phyloP scores from a whole-genome alignment of 495 filamentous ascomycete genomes.

The Neurospora sublineolata region DNA sequence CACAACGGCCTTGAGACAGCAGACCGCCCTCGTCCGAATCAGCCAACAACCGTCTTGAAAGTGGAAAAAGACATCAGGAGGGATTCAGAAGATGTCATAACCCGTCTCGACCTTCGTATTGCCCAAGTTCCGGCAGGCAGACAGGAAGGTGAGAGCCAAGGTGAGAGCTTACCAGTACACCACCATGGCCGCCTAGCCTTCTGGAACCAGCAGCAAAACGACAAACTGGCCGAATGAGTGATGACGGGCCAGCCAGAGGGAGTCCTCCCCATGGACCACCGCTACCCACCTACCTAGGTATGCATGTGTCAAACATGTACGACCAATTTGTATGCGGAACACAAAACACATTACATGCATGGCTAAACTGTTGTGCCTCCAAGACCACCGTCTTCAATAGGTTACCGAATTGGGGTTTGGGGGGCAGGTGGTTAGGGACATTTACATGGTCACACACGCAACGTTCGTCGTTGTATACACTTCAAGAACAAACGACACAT shows the following conservation, averaged over 20 bases:
- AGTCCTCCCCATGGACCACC: not conserved
- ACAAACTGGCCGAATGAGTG: not conserved
- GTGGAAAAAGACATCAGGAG: not conserved
- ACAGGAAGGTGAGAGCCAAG: not conserved
- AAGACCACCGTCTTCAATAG: not conserved
- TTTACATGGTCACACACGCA: not conserved
- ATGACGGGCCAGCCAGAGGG: not conserved
- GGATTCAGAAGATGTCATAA: not conserved
- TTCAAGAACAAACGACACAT: not conserved
- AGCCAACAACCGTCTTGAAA: not conserved
- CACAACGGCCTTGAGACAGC: not conserved
- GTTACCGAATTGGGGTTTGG: not conserved
- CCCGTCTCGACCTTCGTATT: not conserved
- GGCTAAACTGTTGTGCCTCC: not conserved
- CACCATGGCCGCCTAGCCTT: not conserved
- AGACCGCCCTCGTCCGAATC: not conserved
- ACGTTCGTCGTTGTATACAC: not conserved
- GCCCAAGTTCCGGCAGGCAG: not conserved
- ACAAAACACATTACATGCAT: not conserved
- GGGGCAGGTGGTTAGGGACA: not conserved
- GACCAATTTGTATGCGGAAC: not conserved
- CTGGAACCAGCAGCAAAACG: not conserved
- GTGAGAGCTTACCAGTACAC: not conserved
- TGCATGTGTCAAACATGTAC: slow-evolving; percentile 1
- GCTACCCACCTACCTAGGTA: not conserved